Evolutionary conservation across 306 rosid genomes (phyloP).

Genomic region (Pterocarpus macrocarpus): DNA sequence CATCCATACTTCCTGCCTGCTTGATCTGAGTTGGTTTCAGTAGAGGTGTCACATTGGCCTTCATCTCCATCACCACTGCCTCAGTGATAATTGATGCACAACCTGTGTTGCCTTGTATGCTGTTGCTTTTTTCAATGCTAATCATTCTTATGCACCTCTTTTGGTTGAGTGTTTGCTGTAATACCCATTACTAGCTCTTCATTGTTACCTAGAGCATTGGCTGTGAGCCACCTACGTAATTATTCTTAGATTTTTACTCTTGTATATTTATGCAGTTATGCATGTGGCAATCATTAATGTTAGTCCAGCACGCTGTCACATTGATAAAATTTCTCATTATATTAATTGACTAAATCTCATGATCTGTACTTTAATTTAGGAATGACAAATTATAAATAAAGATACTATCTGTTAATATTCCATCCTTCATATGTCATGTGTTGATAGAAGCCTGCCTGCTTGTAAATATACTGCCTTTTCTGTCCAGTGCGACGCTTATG

Average conservation of each 20-base stretch:
- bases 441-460: slow-evolving; percentile 19
- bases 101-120: background rate
- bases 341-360: slow-evolving; percentile 27
- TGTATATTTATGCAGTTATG: background rate
- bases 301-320: background rate
- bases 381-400: slow-evolving; percentile 27
- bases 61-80: slow-evolving; percentile 2
- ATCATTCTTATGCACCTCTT: background rate
- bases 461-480: slow-evolving; percentile 18
- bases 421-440: slow-evolving; percentile 12
- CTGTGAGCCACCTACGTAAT: slow-evolving; percentile 9
- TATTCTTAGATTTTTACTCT: background rate
- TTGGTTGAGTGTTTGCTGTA: background rate
- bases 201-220: slow-evolving; percentile 6
- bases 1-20: slow-evolving; percentile 22
- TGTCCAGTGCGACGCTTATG: slow-evolving; percentile 3
- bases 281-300: slow-evolving; percentile 8
- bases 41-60: slow-evolving; percentile 15
- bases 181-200: slow-evolving; percentile 7
- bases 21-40: background rate
- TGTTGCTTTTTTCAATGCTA: background rate
- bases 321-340: background rate
- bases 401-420: background rate
- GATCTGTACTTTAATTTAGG: background rate
- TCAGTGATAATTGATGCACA: background rate